These are phyloP conservation scores for Epichloe elymi DNA, from an alignment of 2,329 filamentous ascomycete genomes.

Conservation along the genomic window DNA sequence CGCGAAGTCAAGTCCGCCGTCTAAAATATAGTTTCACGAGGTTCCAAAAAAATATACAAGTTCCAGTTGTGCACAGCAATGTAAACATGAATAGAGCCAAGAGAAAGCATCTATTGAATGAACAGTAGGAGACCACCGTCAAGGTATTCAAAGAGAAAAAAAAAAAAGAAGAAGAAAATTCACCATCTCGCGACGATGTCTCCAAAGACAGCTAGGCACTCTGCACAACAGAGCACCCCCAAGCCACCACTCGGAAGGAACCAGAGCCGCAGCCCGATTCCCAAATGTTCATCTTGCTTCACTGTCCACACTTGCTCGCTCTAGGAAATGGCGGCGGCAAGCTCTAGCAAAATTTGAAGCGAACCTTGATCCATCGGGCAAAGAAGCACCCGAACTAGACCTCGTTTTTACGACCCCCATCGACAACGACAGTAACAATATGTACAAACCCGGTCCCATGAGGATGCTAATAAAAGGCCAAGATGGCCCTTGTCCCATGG, in stretches of 20 bases:
- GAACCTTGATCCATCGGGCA: slow-evolving; percentile 1
- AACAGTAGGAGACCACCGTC: too few species aligned
- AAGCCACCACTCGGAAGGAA: slow-evolving; percentile 17
- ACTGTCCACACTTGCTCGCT: slow-evolving; percentile 56
- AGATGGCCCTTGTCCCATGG: neutral
- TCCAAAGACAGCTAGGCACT: slow-evolving; percentile 13
- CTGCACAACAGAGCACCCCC: slow-evolving; percentile 9
- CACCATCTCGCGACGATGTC: slow-evolving; percentile 1
- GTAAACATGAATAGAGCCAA: too few species aligned
- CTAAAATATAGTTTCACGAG: neutral
- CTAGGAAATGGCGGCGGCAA: slow-evolving; percentile 40
- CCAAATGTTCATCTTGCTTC: slow-evolving; percentile 46
- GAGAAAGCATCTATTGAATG: too few species aligned
- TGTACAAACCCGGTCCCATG: neutral
- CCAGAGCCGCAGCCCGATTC: slow-evolving; percentile 1
- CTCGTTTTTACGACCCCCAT: too few species aligned
- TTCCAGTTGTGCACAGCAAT: too few species aligned
- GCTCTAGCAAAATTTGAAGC: slow-evolving; percentile 56
- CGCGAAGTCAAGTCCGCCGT: slow-evolving; percentile 13
- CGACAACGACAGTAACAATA: too few species aligned
- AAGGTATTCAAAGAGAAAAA: slow-evolving; percentile 2
- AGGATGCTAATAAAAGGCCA: neutral
- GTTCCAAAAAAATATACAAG: too few species aligned
- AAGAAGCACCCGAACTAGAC: neutral
- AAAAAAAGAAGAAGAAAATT: slow-evolving; percentile 12